Evolutionary conservation across 306 rosid genomes (phyloP), one percentile per base, ranked within the genome.

Genomic region (Nissolia schottii): DNA sequence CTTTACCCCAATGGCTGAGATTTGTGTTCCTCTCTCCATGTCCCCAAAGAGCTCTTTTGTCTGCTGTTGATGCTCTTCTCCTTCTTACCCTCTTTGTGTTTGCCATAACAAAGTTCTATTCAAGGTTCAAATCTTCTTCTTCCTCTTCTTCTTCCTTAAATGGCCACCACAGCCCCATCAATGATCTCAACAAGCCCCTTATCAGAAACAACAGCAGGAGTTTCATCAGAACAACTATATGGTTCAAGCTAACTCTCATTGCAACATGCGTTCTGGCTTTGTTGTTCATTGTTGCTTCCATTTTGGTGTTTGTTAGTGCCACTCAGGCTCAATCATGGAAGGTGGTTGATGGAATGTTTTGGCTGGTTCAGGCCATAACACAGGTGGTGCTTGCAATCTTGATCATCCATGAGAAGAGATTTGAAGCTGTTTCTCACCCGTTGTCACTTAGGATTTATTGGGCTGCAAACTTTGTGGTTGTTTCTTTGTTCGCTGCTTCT

Each of bases 11-110:
- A 46, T 87, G 94, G 96, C 81, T 93, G 27, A 71, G 86, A 79
- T 91, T 90, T 78, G 16, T 87, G 64, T 83, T 89, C 63, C 92
- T 93, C 58, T 84, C 94, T 3, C 97, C 98, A 23, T 93, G 98
- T 59, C 91, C 96, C 18, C 98, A 93, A 64, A 84, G 98, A 79
- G 90, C 87, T 74, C 70, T 93, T 15, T 57, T 83, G 2, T 86
- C 97, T 34, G 67, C 78, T 6, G 43, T 91, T 50, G 83, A 87
- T 50, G 18, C 77, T 23, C 25, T 91, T 4, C 85, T 93, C 72
- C 11, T 91, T 66, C 64, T 89, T 50, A 25, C 82, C 4, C 82
- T 93, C 62, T 11, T 86, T 25, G 57, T 64, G 8, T 84, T 91
- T 63, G 86, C 91, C 0, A 0, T 78, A 10, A 71, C 35, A 18